Evolutionary conservation across 176 grass and related monocot species (phyloP), one percentile per base, ranked within the genome.

Genomic region (Coix lacrymajobi): DNA sequence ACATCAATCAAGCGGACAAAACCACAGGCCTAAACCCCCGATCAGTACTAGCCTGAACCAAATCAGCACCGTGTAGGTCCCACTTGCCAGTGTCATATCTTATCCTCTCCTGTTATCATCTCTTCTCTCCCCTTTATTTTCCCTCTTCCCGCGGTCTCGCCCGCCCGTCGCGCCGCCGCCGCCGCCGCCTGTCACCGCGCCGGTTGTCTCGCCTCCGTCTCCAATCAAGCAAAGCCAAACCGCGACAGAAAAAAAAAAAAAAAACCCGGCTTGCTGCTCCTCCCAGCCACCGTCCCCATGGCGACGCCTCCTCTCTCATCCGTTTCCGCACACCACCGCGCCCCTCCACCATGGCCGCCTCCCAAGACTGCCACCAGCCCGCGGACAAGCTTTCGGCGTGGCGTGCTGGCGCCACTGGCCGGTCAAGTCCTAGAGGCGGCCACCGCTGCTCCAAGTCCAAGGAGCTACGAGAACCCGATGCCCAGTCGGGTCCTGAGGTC

Each of bases 341-440:
- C 74, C 22, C 78, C 88, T 14, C 48, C 78, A 39, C 88, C 91
- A 45, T 90, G 90, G 80, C 73, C 78, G 4, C 72, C 86, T 63
- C 85, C 82, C 57, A 80, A 40, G 63, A 78, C 44, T n/a, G 43
- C 48, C 38, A 67, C 49, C 32, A 62, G 0, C 30, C 43, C 20
- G 11, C 81, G 48, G 74, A 4, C 48, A 19, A 85, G 13, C 11
- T 39, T 67, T 15, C 63, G 67, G 56, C 86, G 77, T 10, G 28
- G 45, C 75, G 85, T 79, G 62, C 78, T 88, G 32, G 65, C 66
- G 9, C 57, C 88, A 62, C 77, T 73, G 6, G 29, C 29, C 11
- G 71, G 48, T 51, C 63, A 32, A 38, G 30, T 46, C 12, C 7
- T 70, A 44, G 69, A 71, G 62, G 40, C 63, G 13, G 66, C 74